A percentile compares a stretch with the other conserved stretches of the same genome.
These are phyloP conservation scores for Ophiostoma ulmi DNA, from an alignment of 2,329 filamentous ascomycete genomes.

Conservation along the genomic window DNA sequence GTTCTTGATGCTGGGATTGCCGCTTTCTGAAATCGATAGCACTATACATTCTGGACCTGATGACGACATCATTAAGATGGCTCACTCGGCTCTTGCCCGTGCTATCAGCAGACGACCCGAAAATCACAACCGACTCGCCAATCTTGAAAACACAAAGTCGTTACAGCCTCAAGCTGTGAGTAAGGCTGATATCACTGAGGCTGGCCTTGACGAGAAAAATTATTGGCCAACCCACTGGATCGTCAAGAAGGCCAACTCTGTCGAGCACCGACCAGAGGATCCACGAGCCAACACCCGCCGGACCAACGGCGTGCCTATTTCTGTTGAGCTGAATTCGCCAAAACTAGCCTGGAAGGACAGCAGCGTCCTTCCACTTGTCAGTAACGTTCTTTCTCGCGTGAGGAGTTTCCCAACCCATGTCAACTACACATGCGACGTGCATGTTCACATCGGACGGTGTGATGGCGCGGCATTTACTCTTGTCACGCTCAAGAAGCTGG, in stretches of 20 bases:
- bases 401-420: constrained; percentile 30
- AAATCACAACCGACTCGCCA: not conserved
- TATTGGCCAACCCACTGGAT: constrained; percentile 39
- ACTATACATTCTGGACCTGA: not conserved
- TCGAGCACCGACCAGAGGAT: constrained; percentile 32
- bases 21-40: constrained; percentile 5
- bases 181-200: constrained; percentile 29
- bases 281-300: constrained; percentile 21
- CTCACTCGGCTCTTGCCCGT: constrained; percentile 30
- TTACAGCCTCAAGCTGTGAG: constrained; percentile 28
- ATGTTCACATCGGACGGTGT: constrained; percentile 38
- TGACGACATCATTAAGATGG: constrained; percentile 26
- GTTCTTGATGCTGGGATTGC: constrained; percentile 32
- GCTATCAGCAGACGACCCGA: constrained; percentile 26
- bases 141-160: not conserved
- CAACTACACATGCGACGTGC: constrained; percentile 39
- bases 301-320: constrained; percentile 33
- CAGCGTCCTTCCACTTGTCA: constrained; percentile 26
- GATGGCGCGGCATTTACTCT: constrained; percentile 35
- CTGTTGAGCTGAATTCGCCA: constrained; percentile 39
- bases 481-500: constrained; percentile 35
- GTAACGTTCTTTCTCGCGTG: constrained; percentile 30
- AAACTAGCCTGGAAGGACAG: constrained; percentile 32
- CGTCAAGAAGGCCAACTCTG: constrained; percentile 41
- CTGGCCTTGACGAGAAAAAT: constrained; percentile 31